Conservation (phyloP, 495 filamentous ascomycete genomes). For the Penicillium coprophilum region DNA sequence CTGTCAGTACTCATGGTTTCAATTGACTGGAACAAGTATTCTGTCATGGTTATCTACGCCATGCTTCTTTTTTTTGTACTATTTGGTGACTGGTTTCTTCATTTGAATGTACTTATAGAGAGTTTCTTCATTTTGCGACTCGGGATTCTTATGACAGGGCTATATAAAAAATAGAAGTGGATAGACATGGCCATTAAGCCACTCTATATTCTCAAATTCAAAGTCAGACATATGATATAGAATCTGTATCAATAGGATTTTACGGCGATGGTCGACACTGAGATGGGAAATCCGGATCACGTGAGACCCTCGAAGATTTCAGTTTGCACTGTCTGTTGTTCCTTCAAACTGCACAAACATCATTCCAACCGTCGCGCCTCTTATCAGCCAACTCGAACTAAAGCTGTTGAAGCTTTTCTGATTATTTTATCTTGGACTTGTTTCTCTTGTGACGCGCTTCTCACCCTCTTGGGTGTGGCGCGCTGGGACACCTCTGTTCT, state of each 20-base stretch:
- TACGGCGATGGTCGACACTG: background rate
- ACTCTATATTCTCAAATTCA: background rate
- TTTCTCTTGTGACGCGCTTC: slow-evolving; percentile 5
- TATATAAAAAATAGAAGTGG: background rate
- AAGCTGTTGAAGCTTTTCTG: background rate
- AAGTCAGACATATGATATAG: background rate
- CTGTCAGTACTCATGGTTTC: background rate
- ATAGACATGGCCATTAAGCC: background rate
- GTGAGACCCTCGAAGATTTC: slow-evolving; percentile 13
- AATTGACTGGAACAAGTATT: background rate
- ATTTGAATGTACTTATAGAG: background rate
- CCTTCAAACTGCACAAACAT: slow-evolving; percentile 52
- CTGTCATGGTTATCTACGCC: background rate
- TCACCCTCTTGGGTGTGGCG: slow-evolving; percentile 18
- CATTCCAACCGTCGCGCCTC: slow-evolving; percentile 26
- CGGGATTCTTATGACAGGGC: background rate
- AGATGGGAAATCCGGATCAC: background rate
- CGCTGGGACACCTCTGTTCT: slow-evolving; percentile 1
- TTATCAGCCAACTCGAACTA: slow-evolving; percentile 11
- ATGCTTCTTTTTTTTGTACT: background rate
- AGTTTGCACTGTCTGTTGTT: slow-evolving; percentile 52
- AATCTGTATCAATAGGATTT: background rate
- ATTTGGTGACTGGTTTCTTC: background rate
- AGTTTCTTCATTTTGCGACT: background rate
- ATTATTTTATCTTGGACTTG: background rate